Conservation (phyloP, 1,284 basidiomycete species). For the Dichomitus squalens region DNA sequence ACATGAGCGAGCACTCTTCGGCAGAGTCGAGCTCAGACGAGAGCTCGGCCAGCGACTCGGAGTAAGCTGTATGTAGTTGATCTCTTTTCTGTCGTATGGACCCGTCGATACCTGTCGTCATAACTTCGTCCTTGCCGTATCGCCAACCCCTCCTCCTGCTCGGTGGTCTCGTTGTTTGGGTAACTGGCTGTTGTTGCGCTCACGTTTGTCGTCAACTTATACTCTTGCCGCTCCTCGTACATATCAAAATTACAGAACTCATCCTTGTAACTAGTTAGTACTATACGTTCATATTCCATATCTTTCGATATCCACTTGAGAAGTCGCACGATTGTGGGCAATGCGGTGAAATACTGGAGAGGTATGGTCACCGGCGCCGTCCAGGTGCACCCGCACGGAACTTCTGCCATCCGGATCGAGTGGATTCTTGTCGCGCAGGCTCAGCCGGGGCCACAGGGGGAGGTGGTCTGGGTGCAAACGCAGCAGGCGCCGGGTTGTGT, state of each 20-base stretch:
- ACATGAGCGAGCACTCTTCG: conserved; percentile 73
- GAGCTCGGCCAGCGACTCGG: conserved; percentile 81
- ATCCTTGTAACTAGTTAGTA: conserved; percentile 40
- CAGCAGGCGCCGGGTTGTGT: not conserved
- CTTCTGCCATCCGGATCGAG: conserved; percentile 55
- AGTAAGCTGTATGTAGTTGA: conserved; percentile 45
- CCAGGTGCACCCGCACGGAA: conserved; percentile 40
- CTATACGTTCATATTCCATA: conserved; percentile 30
- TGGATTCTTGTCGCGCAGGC: conserved; percentile 23
- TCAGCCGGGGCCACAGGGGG: not conserved
- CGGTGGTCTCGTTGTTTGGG: conserved; percentile 10
- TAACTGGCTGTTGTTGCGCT: conserved; percentile 15
- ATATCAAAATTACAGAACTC: conserved; percentile 38
- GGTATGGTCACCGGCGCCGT: conserved; percentile 24
- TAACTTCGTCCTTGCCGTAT: conserved; percentile 17
- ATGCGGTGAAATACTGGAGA: not conserved
- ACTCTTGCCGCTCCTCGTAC: conserved; percentile 27
- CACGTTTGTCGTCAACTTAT: conserved; percentile 18
- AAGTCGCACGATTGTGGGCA: not conserved
- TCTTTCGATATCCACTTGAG: conserved; percentile 6
- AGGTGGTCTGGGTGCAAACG: conserved; percentile 1
- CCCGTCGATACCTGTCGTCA: conserved; percentile 20
- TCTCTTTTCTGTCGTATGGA: conserved; percentile 7
- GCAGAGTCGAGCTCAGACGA: conserved; percentile 71
- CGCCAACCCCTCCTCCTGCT: conserved; percentile 20